These are phyloP conservation scores for Xerocomellus dryophilus DNA, from an alignment of 768 basidiomycete species.

Conservation along the genomic window DNA sequence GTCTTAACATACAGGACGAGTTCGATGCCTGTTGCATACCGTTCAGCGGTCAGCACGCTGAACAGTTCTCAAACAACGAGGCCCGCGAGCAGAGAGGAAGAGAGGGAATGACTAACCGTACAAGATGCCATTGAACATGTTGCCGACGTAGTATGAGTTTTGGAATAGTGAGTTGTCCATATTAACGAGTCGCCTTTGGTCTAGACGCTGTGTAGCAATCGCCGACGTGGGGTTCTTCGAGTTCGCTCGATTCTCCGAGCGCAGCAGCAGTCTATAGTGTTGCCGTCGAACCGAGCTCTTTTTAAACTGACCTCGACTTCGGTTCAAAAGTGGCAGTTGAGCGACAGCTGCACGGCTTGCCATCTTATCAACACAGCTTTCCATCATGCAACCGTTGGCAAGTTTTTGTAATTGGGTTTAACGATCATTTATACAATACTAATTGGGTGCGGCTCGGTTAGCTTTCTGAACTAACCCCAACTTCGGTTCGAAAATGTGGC, in stretches of 20 bases:
- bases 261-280: no score
- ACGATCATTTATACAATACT: no score
- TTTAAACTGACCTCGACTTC: no score
- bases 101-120: conserved; percentile 4
- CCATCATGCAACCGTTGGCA: no score
- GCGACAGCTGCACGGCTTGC: no score
- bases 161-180: neutral
- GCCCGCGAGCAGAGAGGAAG: neutral
- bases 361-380: no score
- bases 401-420: no score
- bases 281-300: no score
- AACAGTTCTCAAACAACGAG: neutral
- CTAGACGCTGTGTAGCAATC: neutral
- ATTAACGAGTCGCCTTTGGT: neutral
- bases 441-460: no score
- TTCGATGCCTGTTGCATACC: neutral
- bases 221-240: neutral
- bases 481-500: no score
- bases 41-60: neutral
- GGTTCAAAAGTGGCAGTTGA: no score
- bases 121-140: conserved; percentile 9
- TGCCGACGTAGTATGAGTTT: conserved; percentile 14
- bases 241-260: neutral
- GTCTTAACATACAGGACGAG: conserved; percentile 6
- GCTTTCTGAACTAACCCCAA: no score